Conservation (phyloP, 208 protist genomes). For the Naegleria gruberi region DNA sequence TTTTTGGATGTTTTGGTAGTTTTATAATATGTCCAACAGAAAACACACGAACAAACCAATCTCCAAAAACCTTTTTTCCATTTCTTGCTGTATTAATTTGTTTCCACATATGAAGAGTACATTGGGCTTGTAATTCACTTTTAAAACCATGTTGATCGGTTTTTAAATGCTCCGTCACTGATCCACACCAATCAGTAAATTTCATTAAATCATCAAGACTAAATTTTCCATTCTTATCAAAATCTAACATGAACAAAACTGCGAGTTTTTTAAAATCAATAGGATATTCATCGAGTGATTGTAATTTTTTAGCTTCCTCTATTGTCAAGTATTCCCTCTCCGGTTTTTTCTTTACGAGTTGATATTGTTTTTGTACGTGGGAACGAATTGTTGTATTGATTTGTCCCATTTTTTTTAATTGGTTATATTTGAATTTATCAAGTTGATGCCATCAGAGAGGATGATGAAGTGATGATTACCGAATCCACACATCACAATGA, state of each 20-base stretch:
- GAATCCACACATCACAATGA: no score
- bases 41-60: constrained; percentile 18
- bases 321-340: neutral
- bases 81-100: constrained; percentile 4
- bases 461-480: no score
- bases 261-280: neutral
- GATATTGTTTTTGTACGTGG: neutral
- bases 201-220: neutral
- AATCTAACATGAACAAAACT: constrained; percentile 6
- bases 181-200: constrained; percentile 2
- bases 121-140: constrained; percentile 18
- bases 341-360: neutral
- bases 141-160: neutral
- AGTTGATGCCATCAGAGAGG: no score
- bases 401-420: constrained; percentile 11
- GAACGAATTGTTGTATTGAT: neutral
- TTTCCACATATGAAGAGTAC: constrained; percentile 21
- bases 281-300: neutral
- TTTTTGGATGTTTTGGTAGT: neutral
- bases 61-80: neutral
- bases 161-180: neutral
- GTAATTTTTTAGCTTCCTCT: neutral
- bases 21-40: neutral
- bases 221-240: constrained; percentile 25
- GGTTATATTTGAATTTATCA: no score